These are phyloP conservation scores for Fusarium paranaense DNA, from an alignment of 2,329 filamentous ascomycete genomes.

Conservation along the genomic window DNA sequence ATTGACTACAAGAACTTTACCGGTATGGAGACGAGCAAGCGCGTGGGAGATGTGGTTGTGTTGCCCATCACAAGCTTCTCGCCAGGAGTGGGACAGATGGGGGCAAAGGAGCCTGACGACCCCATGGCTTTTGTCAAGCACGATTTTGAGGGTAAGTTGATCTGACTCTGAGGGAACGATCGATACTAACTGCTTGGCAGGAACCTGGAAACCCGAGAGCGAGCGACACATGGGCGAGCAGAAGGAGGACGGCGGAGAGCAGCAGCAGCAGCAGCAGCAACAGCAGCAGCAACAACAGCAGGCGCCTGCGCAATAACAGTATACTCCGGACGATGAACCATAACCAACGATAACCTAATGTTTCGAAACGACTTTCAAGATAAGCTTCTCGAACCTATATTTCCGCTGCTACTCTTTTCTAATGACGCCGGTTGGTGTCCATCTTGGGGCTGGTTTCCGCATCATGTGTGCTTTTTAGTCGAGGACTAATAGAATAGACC, in stretches of 20 bases:
- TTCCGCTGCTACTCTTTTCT: constrained; percentile 42
- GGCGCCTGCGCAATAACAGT: constrained; percentile 35
- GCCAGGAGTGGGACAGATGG: constrained; percentile 94
- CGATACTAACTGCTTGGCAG: constrained; percentile 53
- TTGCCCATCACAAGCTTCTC: constrained; percentile 98
- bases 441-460: constrained; percentile 39
- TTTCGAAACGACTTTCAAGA: constrained; percentile 40
- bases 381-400: constrained; percentile 45
- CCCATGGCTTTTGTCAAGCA: constrained; percentile 98
- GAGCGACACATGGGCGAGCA: constrained; percentile 75
- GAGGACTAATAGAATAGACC: constrained; percentile 5
- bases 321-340: constrained; percentile 13
- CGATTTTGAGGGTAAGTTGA: constrained; percentile 84
- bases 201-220: constrained; percentile 80
- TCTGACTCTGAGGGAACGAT: not conserved
- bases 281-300: constrained; percentile 21
- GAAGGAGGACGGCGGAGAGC: constrained; percentile 20
- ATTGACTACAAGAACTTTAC: constrained; percentile 93
- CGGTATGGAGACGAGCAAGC: constrained; percentile 83
- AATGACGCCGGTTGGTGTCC: constrained; percentile 38
- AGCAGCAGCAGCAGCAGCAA: constrained; percentile 26
- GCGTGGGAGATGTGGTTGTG: constrained; percentile 92
- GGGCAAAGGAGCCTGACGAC: constrained; percentile 86
- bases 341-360: constrained; percentile 40
- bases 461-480: constrained; percentile 18